These are phyloP conservation scores for Russula sp. DNA, from an alignment of 768 basidiomycete genomes.

Conservation along the genomic window DNA sequence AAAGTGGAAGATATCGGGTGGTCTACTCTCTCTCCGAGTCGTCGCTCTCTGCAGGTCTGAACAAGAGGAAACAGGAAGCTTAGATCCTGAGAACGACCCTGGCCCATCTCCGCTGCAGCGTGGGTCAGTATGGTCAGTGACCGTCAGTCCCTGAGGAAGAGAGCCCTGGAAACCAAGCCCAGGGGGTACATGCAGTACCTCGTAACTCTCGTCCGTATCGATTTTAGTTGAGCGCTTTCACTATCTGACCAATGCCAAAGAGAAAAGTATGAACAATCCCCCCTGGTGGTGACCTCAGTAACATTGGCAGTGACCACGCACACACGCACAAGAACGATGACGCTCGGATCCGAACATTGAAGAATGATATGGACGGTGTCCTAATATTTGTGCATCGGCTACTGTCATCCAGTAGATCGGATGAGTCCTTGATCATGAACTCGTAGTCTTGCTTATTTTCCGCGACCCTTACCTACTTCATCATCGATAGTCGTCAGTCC, in stretches of 20 bases:
- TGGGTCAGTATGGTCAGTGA: too few species aligned
- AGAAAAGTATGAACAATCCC: not conserved
- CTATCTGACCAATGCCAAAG: not conserved
- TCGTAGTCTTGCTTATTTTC: constrained; percentile 17
- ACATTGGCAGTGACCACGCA: too few species aligned
- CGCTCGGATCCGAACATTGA: not conserved
- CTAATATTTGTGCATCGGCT: not conserved
- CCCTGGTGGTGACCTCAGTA: too few species aligned
- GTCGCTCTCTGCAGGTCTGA: too few species aligned
- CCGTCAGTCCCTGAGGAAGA: too few species aligned
- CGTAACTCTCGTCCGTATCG: not conserved
- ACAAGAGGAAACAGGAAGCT: too few species aligned
- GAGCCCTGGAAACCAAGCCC: too few species aligned
- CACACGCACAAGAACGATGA: not conserved
- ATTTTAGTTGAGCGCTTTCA: not conserved
- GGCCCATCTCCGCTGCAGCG: too few species aligned
- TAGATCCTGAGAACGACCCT: too few species aligned
- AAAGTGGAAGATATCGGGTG: too few species aligned
- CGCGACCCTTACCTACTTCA: constrained; percentile 6
- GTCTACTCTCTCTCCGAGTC: too few species aligned
- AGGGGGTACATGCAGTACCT: too few species aligned
- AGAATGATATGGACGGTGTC: not conserved
- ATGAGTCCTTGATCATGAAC: not conserved
- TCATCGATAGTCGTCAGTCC: not conserved
- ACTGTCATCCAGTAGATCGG: not conserved